Conservation (phyloP, 768 basidiomycete genomes). For the Lepiota venenata region DNA sequence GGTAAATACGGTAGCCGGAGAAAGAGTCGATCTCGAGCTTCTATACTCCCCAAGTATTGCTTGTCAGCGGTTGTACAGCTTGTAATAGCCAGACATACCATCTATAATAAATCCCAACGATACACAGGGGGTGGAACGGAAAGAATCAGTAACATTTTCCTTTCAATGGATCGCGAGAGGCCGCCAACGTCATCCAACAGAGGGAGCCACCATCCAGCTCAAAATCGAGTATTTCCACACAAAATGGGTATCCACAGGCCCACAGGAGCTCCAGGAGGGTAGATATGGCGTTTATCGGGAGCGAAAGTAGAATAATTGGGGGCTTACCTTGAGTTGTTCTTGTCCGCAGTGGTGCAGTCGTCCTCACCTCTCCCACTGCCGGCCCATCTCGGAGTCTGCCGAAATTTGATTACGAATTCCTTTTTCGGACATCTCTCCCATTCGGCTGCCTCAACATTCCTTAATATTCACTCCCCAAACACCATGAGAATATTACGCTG, state of each 20-base stretch:
- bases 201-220: conserved; percentile 39
- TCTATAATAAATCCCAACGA: conserved; percentile 26
- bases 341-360: conserved; percentile 11
- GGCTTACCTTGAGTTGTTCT: conserved; percentile 17
- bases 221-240: conserved; percentile 14
- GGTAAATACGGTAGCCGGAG: conserved; percentile 98
- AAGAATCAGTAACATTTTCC: conserved; percentile 13
- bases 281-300: background rate
- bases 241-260: conserved; percentile 5
- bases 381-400: conserved; percentile 3
- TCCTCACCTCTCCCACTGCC: conserved; percentile 11
- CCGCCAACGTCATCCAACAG: conserved; percentile 31
- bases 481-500: too few species aligned
- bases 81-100: conserved; percentile 30
- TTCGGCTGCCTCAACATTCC: background rate
- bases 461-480: background rate
- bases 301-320: conserved; percentile 8
- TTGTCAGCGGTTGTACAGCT: conserved; percentile 10
- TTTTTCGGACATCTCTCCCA: background rate
- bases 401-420: background rate
- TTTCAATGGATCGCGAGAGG: background rate
- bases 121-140: conserved; percentile 11
- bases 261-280: background rate
- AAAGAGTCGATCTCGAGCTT: conserved; percentile 99
- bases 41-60: conserved; percentile 38